Evolutionary conservation across 192 early-diverging fungal genomes (phyloP), one percentile per base, ranked within the genome.

Genomic region (Backusella parvicylindrica): DNA sequence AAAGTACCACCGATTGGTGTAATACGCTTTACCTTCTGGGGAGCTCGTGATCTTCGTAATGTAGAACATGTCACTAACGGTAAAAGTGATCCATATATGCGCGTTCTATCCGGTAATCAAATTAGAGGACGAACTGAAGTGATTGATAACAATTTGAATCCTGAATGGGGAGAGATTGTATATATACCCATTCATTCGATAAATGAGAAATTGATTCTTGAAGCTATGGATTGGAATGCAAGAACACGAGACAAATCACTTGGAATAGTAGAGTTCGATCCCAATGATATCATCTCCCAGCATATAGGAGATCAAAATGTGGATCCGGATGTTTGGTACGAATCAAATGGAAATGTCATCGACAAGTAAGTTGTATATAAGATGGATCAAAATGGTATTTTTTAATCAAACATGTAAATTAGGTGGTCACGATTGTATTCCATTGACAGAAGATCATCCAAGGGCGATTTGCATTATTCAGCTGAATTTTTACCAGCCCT

Each of bases 21-120:
- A 38, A 79, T 95, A 31, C 90, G 93, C 70, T 74, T 95, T 53
- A 87, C 87, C 30, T 81, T 95, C 38, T 82, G 87, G 66, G 86
- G 89, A 70, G 95, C 93, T 18, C 86, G 90, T 68, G 84, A 84
- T 21, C 78, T 97, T 33, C 86, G 88, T 75, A 96, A 96, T 64
- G 89, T 91, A 15, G 94, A 95, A 74, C 78, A 81, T 11, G 77
- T 93, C 15, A 31, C 63, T 13, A 43, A 37, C 50, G 87, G 91
- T 77, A 95, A 95, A 79, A 93, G 92, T 13, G 94, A 97, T 75
- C 95, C 95, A 26, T 97, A 96, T 82, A 83, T 86, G 43, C 91
- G 89, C 41, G 73, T 96, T 23, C 74, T 85, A 63, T 78, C 91
- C 32, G 85, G 84, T 60, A 84, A 85, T 68, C 77, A 84, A 36